Conservation (phyloP, 1,139 yeast genomes). For the Suzukiozyma palmioleophila region DNA sequence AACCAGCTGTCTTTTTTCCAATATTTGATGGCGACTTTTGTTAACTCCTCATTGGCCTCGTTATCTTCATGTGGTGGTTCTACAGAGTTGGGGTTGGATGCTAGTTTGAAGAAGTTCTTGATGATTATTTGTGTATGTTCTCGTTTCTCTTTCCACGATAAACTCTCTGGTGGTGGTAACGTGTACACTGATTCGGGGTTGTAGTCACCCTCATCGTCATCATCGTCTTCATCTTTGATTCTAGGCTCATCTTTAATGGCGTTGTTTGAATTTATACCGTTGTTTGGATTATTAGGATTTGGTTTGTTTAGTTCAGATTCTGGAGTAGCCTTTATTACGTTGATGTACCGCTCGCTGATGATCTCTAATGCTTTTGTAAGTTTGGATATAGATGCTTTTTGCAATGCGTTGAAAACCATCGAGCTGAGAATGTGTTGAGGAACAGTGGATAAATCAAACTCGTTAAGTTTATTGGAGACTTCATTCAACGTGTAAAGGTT, state of each 20-base stretch:
- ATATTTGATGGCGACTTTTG: constrained; percentile 51
- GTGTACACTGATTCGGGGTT: constrained; percentile 45
- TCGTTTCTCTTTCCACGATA: constrained; percentile 47
- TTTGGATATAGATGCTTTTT: constrained; percentile 47
- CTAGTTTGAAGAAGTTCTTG: constrained; percentile 49
- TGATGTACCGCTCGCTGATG: constrained; percentile 54
- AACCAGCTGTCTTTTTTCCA: constrained; percentile 81
- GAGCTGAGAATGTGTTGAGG: constrained; percentile 61
- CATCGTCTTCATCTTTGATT: constrained; percentile 32
- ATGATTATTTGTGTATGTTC: constrained; percentile 51
- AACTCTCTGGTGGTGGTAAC: constrained; percentile 53
- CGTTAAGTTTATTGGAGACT: constrained; percentile 52
- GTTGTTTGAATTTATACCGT: constrained; percentile 5
- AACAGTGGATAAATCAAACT: constrained; percentile 65
- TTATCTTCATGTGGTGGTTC: constrained; percentile 17
- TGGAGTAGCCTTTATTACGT: constrained; percentile 16
- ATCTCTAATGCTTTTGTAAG: constrained; percentile 68
- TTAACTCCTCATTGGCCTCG: constrained; percentile 32
- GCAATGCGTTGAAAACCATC: constrained; percentile 63
- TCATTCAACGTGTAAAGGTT: constrained; percentile 59
- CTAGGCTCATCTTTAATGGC: constrained; percentile 10
- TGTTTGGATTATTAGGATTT: constrained; percentile 2
- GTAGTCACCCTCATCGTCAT: constrained; percentile 30
- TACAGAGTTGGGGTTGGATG: constrained; percentile 20
- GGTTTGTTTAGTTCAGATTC: constrained; percentile 1